Base-by-base conservation (phyloP, 1,284 basidiomycete species). In the Leccinum ponderosum region DNA sequence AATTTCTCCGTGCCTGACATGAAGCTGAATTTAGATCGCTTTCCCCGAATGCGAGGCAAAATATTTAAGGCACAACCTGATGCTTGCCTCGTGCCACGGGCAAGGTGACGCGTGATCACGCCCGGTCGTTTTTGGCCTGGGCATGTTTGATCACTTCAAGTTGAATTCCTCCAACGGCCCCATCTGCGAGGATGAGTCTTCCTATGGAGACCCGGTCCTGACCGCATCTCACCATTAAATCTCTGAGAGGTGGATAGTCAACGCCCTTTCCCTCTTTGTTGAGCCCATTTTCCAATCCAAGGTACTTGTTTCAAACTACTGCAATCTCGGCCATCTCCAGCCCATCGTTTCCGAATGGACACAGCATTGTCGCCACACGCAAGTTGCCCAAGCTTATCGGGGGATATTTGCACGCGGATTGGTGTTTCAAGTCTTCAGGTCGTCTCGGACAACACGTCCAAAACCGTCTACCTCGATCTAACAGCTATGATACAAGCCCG, bases 31-130 rank as follows among this genome's bases (percentile, higher is more conserved):
- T 52, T 62, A 44, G 47, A 11, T 22, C 15, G 20, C 35, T 52
- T 56, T 56, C 53, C 50, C 59, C 39, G 37, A 60, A 35, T 62
- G 48, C 52, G 29, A 65, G 51, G 59, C 37, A 8, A 35, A 53
- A 51, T 33, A 27, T 33, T 55, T 29, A 64, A 68, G 65, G 67
- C 67, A 66, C 67, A 29, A 9, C 50, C 3, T 35, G 33, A 35
- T 35, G 22, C 31, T 50, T 14, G 25, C 66, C 60, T 59, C 66
- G 47, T 67, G 60, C 33, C 33, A 35, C 14, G 27, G 27, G 61
- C 31, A 3, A 31, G 14, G 55, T 35, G 6, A 35, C 29, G 59
- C 15, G 47, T n/a, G 47, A 11, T n/a, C 17, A 44, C 11, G 17
- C 48, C 29, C 37, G 14, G 50, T 27, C 53, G 42, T 29, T 61